Conservation (phyloP, 345 rosid genomes). For the Lenwebbia sp. region DNA sequence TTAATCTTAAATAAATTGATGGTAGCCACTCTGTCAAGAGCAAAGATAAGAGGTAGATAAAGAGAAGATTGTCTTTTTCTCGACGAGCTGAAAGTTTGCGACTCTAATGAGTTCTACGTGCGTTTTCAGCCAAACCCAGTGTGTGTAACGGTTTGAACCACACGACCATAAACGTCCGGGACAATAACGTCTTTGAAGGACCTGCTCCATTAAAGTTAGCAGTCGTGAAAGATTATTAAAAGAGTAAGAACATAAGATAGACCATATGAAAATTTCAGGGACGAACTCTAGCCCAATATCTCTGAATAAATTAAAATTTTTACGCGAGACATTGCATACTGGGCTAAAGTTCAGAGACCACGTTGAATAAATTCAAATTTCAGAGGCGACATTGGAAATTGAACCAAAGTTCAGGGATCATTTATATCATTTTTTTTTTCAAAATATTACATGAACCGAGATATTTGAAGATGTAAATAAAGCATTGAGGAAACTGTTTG, state of each 20-base stretch:
- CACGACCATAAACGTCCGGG: neutral
- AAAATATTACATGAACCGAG: neutral
- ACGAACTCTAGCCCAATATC: neutral
- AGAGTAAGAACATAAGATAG: neutral
- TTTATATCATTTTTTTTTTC: neutral
- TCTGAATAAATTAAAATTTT: neutral
- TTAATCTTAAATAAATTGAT: neutral
- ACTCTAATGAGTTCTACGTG: neutral
- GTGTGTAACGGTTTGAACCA: neutral
- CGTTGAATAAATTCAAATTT: too few relatives aligned
- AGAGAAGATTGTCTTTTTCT: neutral
- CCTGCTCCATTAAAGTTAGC: neutral
- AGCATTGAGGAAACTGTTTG: neutral
- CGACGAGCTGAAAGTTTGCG: neutral
- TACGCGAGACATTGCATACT: accelerated
- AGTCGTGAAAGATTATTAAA: neutral
- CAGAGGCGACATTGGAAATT: accelerated
- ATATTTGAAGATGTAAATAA: neutral
- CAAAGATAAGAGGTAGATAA: neutral
- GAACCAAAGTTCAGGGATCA: neutral
- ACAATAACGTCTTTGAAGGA: neutral
- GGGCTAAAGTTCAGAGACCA: too few relatives aligned
- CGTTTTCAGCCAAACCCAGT: neutral
- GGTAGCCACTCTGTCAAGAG: neutral
- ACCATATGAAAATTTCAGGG: neutral